phyloP scores from a whole-genome alignment of 169 alveolate species.

The Plasmodium berghei region DNA sequence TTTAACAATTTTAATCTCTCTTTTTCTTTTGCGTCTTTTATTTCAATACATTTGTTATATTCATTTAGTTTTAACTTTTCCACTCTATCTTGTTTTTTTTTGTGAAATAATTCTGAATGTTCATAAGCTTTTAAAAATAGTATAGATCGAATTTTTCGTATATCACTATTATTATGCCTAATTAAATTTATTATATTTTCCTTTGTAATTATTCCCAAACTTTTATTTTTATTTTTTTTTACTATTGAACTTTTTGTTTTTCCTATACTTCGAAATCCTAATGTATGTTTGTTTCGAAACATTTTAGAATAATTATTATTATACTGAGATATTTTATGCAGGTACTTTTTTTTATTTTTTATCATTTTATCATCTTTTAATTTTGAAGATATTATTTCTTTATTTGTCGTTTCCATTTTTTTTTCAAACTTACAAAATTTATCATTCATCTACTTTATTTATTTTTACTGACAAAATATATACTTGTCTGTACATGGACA shows the following conservation, averaged over 20 bases:
- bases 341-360: too few relatives aligned
- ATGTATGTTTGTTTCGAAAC: background rate
- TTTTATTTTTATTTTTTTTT: background rate
- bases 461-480: too few relatives aligned
- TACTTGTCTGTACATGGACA: too few relatives aligned
- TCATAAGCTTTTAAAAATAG: constrained; percentile 62
- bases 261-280: background rate
- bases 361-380: too few relatives aligned
- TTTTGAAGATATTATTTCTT: too few relatives aligned
- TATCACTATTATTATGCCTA: constrained; percentile 38
- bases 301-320: background rate
- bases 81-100: constrained; percentile 26
- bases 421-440: too few relatives aligned
- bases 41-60: constrained; percentile 13
- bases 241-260: background rate
- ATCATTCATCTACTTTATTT: too few relatives aligned
- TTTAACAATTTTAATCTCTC: constrained; percentile 47
- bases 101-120: constrained; percentile 51
- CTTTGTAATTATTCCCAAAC: constrained; percentile 12
- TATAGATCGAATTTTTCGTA: constrained; percentile 16
- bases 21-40: constrained; percentile 24
- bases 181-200: constrained; percentile 31
- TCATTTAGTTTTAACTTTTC: constrained; percentile 8
- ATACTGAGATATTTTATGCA: too few relatives aligned
- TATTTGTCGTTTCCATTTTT: too few relatives aligned